Evolutionary conservation across 2,329 filamentous ascomycete species (phyloP), one percentile per base, ranked within the genome.

Genomic region (Pseudogymnoascus destructans): DNA sequence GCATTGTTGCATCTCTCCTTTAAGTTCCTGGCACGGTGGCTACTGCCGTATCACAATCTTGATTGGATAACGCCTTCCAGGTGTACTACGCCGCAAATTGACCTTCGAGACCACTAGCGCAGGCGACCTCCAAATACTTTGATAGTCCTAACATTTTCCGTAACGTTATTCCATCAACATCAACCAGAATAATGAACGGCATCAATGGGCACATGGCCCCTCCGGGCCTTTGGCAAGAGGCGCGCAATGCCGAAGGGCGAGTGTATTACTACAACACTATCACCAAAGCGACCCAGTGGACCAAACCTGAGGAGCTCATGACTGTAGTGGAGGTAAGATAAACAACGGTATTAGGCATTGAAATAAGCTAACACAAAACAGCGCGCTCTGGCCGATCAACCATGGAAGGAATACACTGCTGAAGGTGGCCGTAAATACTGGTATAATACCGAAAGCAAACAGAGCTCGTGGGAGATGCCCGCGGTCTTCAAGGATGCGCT

Each of bases 391-490:
- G 79, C 86, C 56, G 85, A 85, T 66, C 87, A 93, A 65, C 87
- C 88, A 63, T 98, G 91, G 90, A 93, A 92, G 68, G 89, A 95
- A 72, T 93, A 95, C 68, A 89, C 86, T 23, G 85, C 88, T 19
- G 84, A 90, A 62, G 87, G 89, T 63, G 93, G 92, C 52, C 84
- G 85, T 66, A 89, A 92, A 69, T 98, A 98, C 73, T 98, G 90
- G 87, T 92, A 91, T 72, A 93, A 98, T 71, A 87, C 85, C 32
- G 86, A 95, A 72, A 91, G 88, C 46, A 91, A 92, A 73, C 81
- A 90, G 74, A 97, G 90, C 70, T 89, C 87, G 30, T 98, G 93
- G 93, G 86, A 91, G 67, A 91, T 95, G 79, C 93, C 93, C 59
- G 87, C 89, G 58, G 82, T 75, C 62, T 91, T 91, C 73, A 89